Base-by-base conservation (phyloP, 1,284 basidiomycete species). In the Trichosporon inkin region DNA sequence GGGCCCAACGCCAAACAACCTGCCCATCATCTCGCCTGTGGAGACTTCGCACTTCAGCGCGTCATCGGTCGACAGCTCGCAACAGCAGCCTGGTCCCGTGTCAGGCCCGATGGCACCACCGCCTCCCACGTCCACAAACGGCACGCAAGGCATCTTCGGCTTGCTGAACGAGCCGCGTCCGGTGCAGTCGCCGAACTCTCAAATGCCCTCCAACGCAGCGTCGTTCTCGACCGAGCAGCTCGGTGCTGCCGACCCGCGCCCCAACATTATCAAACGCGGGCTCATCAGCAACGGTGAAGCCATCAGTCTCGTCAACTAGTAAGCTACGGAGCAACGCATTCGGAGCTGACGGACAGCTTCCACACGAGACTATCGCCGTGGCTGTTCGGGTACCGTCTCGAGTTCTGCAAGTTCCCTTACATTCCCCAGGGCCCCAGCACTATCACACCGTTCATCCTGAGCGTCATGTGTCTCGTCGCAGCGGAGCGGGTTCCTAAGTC, bases 361-460 rank as follows among this genome's bases (percentile, higher is more conserved):
- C 74, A 76, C 52, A 14, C 53, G 13, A 58, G 61, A 22, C 57
- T 78, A 10, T 60, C 70, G 20, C 69, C 61, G 5, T 68, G 71
- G 58, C 59, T 78, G 7, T 74, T 71, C 44, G 76, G 76, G 35
- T 75, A 73, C 62, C 62, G 63, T 10, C 67, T 78, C 20, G 62
- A 68, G 47, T 69, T 75, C 52, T 58, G 66, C 51, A 59, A 65
- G 35, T 77, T 75, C 61, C 76, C 76, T 3, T 78, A 74, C 59
- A 65, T 75, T 14, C 60, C 68, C 1, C 63, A 67, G 0, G 76
- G 76, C 7, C 73, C 69, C 1, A 57, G 53, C 6, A 60, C 58
- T 1, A 75, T 78, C 37, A 77, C 76, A 11, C 76, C 76, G 5
- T 67, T 76, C 53, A 73, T 78, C 37, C 69, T 76, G 35, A 68